Evolutionary conservation across 306 rosid genomes (phyloP), one percentile per base, ranked within the genome.

Genomic region (Crotalaria pallida): DNA sequence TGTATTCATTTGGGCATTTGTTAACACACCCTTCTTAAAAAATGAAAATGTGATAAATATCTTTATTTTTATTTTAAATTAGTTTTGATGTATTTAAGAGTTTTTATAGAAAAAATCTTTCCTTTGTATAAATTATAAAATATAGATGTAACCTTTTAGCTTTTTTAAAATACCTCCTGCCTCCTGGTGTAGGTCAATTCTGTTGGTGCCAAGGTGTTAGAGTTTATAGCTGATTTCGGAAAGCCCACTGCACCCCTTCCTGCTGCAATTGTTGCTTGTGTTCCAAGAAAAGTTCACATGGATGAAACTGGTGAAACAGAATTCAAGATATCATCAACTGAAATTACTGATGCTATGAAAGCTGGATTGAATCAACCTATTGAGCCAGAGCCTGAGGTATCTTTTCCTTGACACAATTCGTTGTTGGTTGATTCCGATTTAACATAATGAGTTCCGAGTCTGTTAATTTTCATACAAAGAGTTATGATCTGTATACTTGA

Each of bases 191-290:
- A 94, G 98, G 97, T 90, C 67, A 94, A 94, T 78, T 79, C 86
- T 67, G 82, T 94, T 78, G 98, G 97, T 47, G 96, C 98, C 8
- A 65, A 87, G 80, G 92, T 94, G 67, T 82, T 94, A 23, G 96
- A 94, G 77, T 94, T 85, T 74, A 86, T 88, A 50, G 90, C 95
- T 78, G 94, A 86, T 81, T 94, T 84, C 83, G 99, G 96, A 62
- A 84, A 88, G 76, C 91, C 96, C 60, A 81, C 95, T 26, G 87
- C 99, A 74, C 97, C 97, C 22, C 81, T 91, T 83, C 96, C 96
- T 72, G 99, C 99, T 38, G 99, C 99, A 52, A 86, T 94, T 85
- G 91, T 94, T 79, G 96, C 99, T 26, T 94, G 99, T 79, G 97
- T 94, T 78, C 99, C 99, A 2, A 91, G 56, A 79, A 91, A 79